These are phyloP conservation scores for Phytophthora idaei DNA, from an alignment of 352 stramenopile species.

Conservation along the genomic window DNA sequence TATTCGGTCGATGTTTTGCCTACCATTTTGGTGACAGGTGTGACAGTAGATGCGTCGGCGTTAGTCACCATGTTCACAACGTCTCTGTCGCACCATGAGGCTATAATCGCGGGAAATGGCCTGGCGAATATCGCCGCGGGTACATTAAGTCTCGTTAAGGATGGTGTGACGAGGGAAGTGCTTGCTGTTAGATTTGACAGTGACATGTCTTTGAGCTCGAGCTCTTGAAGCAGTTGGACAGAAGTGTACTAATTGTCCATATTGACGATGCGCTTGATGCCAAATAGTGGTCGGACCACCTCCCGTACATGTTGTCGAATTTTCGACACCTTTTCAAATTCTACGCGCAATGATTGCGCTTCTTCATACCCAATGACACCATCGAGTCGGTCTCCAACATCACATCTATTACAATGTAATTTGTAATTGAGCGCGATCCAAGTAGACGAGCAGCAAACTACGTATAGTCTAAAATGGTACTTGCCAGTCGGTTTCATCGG, in stretches of 20 bases:
- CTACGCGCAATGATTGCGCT: background rate
- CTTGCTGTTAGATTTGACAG: constrained; percentile 1
- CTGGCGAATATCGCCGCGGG: background rate
- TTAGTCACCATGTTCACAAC: background rate
- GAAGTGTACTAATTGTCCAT: background rate
- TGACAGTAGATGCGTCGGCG: background rate
- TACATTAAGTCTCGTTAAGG: background rate
- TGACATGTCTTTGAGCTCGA: background rate
- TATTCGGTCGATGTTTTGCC: too few relatives aligned
- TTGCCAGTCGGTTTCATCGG: background rate
- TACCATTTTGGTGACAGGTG: background rate
- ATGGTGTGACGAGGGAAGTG: background rate
- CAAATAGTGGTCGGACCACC: background rate
- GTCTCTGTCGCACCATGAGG: background rate
- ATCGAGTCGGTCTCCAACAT: background rate
- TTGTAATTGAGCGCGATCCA: background rate
- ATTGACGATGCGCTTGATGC: background rate
- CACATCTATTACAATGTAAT: background rate
- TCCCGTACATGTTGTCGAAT: background rate
- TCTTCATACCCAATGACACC: background rate
- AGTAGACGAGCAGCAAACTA: background rate
- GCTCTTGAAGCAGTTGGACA: background rate
- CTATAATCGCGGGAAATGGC: background rate
- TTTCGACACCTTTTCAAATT: background rate
- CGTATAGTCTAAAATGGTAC: background rate